Percentiles rank a stretch among this genome's conserved stretches.
Evolutionary conservation across 805 yeast genomes (phyloP).

Genomic region (Schizosaccharomyces pombe): DNA sequence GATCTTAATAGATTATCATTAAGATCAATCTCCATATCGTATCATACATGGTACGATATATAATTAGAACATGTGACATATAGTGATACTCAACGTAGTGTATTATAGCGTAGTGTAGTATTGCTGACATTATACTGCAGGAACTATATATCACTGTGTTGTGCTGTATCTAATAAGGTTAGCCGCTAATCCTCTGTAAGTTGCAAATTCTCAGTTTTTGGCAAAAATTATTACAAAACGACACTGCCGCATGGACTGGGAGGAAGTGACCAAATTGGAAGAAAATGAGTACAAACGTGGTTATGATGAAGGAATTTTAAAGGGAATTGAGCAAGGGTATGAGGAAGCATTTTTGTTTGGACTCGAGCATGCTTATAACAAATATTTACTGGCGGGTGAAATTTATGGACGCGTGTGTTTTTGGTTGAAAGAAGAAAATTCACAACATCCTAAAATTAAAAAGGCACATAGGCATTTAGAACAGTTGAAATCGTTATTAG

Average conservation of each 20-base stretch:
- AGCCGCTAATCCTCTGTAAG: too few relatives aligned
- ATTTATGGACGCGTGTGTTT: constrained; percentile 27
- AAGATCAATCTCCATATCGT: too few relatives aligned
- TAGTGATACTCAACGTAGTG: too few relatives aligned
- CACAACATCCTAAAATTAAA: background rate
- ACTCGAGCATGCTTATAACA: constrained; percentile 20
- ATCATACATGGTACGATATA: too few relatives aligned
- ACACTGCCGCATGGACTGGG: background rate
- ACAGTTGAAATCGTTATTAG: background rate
- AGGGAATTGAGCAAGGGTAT: constrained; percentile 34
- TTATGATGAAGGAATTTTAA: constrained; percentile 41
- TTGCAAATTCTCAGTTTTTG: background rate
- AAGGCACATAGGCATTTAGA: constrained; percentile 3
- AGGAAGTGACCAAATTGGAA: background rate
- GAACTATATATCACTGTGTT: too few relatives aligned
- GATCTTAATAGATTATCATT: too few relatives aligned
- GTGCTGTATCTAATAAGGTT: too few relatives aligned
- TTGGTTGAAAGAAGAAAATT: constrained; percentile 9
- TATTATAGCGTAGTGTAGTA: too few relatives aligned
- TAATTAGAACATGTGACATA: too few relatives aligned
- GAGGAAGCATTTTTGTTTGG: constrained; percentile 73
- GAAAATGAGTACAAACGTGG: constrained; percentile 34
- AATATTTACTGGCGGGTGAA: constrained; percentile 41
- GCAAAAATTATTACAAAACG: background rate
- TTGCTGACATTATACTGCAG: too few relatives aligned